A percentile compares a stretch with the other conserved stretches of the same genome.
Evolutionary conservation across 768 basidiomycete species (phyloP).

Genomic region (Rhizopogon vesiculosus): DNA sequence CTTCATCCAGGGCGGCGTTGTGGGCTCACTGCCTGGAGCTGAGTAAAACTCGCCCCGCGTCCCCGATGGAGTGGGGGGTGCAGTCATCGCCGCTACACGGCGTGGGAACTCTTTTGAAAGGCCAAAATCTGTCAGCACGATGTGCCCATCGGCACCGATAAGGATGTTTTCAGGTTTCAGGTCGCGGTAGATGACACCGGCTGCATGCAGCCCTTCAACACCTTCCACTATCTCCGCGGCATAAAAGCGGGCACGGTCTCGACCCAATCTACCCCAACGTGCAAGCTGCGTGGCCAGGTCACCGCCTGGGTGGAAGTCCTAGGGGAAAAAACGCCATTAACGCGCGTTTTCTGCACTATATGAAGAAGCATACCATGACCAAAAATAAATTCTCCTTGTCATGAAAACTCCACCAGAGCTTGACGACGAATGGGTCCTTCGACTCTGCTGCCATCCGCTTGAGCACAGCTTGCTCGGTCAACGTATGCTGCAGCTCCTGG

Average conservation of each 20-base stretch:
- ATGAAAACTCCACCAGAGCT: slow-evolving; percentile 96
- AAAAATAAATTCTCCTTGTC: slow-evolving; percentile 96
- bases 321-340: slow-evolving; percentile 12
- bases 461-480: slow-evolving; percentile 94
- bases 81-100: slow-evolving; percentile 36
- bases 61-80: slow-evolving; percentile 56
- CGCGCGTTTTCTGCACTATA: not conserved
- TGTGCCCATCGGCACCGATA: slow-evolving; percentile 91
- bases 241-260: slow-evolving; percentile 94
- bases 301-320: slow-evolving; percentile 95
- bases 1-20: slow-evolving; percentile 78
- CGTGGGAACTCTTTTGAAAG: slow-evolving; percentile 88
- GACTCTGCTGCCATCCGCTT: slow-evolving; percentile 89
- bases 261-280: slow-evolving; percentile 89
- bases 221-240: slow-evolving; percentile 97
- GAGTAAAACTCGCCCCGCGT: slow-evolving; percentile 51
- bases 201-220: slow-evolving; percentile 88
- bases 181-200: slow-evolving; percentile 96
- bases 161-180: slow-evolving; percentile 97
- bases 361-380: slow-evolving; percentile 67
- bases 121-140: slow-evolving; percentile 96
- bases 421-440: slow-evolving; percentile 91
- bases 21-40: slow-evolving; percentile 34
- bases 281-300: slow-evolving; percentile 97
- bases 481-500: slow-evolving; percentile 92